Evolutionary conservation across 352 stramenopile genomes (phyloP).

Genomic region (Globisporangium heterothallicum): DNA sequence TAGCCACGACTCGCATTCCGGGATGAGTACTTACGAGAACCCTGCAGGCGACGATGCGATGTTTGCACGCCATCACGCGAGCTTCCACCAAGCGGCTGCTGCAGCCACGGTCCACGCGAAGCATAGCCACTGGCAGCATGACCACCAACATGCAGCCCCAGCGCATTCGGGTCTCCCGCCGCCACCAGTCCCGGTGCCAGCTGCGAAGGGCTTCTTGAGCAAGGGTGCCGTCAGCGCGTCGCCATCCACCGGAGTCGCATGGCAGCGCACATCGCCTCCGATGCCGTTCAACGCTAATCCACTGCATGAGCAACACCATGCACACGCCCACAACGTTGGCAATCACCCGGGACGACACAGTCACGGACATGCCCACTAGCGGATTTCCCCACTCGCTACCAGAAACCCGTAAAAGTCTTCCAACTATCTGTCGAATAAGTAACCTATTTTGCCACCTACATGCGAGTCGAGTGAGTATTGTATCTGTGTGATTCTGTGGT

Average conservation of each 20-base stretch:
- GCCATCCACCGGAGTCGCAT: too few relatives aligned
- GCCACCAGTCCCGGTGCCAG: too few relatives aligned
- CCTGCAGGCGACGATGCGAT: slow-evolving; percentile 47
- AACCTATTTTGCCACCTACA: slow-evolving; percentile 3
- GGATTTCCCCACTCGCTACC: neutral
- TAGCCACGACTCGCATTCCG: slow-evolving; percentile 7
- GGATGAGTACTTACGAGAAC: slow-evolving; percentile 66
- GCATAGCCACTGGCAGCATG: slow-evolving; percentile 1
- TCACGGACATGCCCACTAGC: slow-evolving; percentile 5
- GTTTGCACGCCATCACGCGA: slow-evolving; percentile 5
- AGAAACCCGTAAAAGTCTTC: too few relatives aligned
- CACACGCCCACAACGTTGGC: neutral
- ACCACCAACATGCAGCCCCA: neutral
- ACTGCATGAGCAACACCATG: neutral
- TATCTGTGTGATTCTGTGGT: neutral
- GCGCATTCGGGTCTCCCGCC: too few relatives aligned
- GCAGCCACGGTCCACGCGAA: neutral
- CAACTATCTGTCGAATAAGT: slow-evolving; percentile 1
- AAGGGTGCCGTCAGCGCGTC: too few relatives aligned
- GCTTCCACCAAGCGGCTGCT: slow-evolving; percentile 3
- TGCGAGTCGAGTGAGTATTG: neutral
- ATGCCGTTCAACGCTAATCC: neutral
- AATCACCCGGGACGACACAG: too few relatives aligned
- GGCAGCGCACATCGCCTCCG: neutral
- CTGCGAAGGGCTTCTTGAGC: neutral